Conservation (phyloP, 305 asterid genomes). For the Solanum hybrid region DNA sequence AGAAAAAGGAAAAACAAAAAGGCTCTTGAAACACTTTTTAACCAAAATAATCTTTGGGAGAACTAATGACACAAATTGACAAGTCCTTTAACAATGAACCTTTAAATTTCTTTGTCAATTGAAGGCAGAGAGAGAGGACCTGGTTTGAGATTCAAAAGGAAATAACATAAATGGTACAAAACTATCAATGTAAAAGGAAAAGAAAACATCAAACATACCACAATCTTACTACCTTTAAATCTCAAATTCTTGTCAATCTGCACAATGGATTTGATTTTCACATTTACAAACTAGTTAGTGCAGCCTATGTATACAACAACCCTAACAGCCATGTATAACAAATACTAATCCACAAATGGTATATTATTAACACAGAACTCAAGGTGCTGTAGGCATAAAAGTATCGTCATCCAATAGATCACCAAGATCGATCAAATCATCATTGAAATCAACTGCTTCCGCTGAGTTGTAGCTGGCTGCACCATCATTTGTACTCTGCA, state of each 20-base stretch:
- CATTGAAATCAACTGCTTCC: conserved; percentile 43
- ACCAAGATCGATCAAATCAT: conserved; percentile 60
- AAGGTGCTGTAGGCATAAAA: conserved; percentile 36
- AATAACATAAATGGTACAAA: neutral
- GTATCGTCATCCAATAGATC: conserved; percentile 63
- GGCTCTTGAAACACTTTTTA: neutral
- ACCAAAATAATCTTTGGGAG: neutral
- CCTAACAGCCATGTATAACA: conserved; percentile 1
- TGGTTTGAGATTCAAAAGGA: neutral
- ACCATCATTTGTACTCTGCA: conserved; percentile 54
- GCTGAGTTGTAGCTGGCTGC: conserved; percentile 31
- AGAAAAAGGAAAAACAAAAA: neutral
- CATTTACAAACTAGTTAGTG: conserved; percentile 7
- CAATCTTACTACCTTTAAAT: conserved; percentile 4
- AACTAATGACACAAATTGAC: neutral
- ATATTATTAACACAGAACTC: conserved; percentile 3
- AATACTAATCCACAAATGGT: conserved; percentile 2
- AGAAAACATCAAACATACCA: neutral
- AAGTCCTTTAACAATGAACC: neutral
- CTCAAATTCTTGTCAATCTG: conserved; percentile 3
- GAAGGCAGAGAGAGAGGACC: neutral
- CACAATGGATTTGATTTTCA: neutral
- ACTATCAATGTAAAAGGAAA: neutral
- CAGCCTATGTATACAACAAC: conserved; percentile 1
- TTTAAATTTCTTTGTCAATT: neutral